Evolutionary conservation across 1,139 yeast genomes (phyloP).

Genomic region (Insectozyma bohioensis): DNA sequence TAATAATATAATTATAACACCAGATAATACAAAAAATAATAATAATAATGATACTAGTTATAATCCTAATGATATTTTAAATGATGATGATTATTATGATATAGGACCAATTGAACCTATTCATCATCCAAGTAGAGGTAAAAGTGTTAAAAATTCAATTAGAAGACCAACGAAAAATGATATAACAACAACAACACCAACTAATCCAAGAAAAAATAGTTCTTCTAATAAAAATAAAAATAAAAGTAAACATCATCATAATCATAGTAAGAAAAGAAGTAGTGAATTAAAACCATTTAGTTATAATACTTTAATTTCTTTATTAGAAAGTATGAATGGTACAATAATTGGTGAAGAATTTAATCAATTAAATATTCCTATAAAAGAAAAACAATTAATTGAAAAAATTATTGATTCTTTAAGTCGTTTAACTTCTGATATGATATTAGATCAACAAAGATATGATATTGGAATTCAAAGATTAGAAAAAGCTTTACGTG

Average conservation of each 20-base stretch:
- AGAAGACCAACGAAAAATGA: slow-evolving; percentile 12
- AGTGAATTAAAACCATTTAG: slow-evolving; percentile 50
- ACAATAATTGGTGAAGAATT: slow-evolving; percentile 70
- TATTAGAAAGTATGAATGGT: slow-evolving; percentile 64
- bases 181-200: slow-evolving; percentile 10
- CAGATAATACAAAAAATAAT: background rate
- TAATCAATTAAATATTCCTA: slow-evolving; percentile 68
- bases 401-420: slow-evolving; percentile 85
- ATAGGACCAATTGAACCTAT: slow-evolving; percentile 33
- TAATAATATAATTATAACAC: background rate
- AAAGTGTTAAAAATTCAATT: slow-evolving; percentile 38
- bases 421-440: slow-evolving; percentile 82
- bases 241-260: slow-evolving; percentile 15
- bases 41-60: slow-evolving; percentile 12
- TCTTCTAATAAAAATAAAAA: slow-evolving; percentile 17
- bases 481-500: slow-evolving; percentile 76
- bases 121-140: slow-evolving; percentile 29
- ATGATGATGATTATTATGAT: slow-evolving; percentile 40
- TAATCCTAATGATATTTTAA: too few relatives aligned
- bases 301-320: slow-evolving; percentile 55
- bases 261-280: slow-evolving; percentile 9
- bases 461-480: slow-evolving; percentile 80
- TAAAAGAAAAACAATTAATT: slow-evolving; percentile 72
- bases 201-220: slow-evolving; percentile 10
- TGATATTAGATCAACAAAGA: slow-evolving; percentile 79